These are phyloP conservation scores for Tricholomella constricta DNA, from an alignment of 768 basidiomycete species.

Conservation along the genomic window DNA sequence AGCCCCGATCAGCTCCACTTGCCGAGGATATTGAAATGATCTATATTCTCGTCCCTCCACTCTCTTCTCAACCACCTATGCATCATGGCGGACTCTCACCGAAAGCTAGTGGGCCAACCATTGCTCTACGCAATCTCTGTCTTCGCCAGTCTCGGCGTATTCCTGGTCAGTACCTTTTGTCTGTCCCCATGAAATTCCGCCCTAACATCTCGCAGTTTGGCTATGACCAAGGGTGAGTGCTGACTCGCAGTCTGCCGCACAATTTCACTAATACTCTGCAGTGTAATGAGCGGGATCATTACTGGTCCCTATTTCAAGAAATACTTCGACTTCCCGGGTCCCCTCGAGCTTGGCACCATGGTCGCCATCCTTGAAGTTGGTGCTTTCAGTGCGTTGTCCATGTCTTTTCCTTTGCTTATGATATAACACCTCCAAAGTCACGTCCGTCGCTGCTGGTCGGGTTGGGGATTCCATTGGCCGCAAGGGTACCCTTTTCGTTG, in stretches of 20 bases:
- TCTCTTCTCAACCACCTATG: conserved; percentile 37
- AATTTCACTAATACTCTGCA: conserved; percentile 27
- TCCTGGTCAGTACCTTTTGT: conserved; percentile 59
- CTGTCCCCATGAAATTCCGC: not conserved
- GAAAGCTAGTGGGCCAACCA: conserved; percentile 73
- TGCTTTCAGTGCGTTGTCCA: conserved; percentile 67
- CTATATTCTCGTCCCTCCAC: not conserved
- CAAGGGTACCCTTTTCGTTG: conserved; percentile 70
- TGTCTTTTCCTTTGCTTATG: not conserved
- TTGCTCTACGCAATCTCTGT: conserved; percentile 79
- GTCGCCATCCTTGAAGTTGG: conserved; percentile 94
- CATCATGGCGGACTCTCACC: conserved; percentile 50
- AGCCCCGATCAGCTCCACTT: conserved; percentile 12
- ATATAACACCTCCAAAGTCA: conserved; percentile 49
- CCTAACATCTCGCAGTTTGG: conserved; percentile 56
- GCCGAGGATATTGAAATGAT: conserved; percentile 9
- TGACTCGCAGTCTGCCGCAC: conserved; percentile 4
- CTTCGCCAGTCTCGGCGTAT: conserved; percentile 84
- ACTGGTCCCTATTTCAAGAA: conserved; percentile 81
- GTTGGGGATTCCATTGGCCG: conserved; percentile 77
- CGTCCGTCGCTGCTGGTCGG: conserved; percentile 84
- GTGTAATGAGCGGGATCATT: conserved; percentile 92
- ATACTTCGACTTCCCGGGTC: conserved; percentile 78
- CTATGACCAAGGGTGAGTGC: conserved; percentile 79
- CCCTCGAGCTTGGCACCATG: conserved; percentile 86